Percentiles rank a stretch among this genome's conserved stretches.
Conservation (phyloP, 2,329 filamentous ascomycete species). For the Xylariomycetidae sp. region DNA sequence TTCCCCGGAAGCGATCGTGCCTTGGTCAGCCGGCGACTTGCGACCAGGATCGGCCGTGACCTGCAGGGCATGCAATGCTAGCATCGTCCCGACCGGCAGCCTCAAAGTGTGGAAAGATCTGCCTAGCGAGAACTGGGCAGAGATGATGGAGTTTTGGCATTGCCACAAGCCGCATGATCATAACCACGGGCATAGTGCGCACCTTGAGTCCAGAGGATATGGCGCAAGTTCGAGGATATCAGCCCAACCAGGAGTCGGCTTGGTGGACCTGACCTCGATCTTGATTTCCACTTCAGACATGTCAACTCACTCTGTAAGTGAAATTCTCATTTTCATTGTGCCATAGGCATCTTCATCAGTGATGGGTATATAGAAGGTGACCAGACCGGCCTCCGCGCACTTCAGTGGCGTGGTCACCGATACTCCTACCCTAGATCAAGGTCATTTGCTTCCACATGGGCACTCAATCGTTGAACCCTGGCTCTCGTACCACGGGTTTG, state of each 20-base stretch:
- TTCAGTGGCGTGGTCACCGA: constrained; percentile 56
- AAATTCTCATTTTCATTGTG: constrained; percentile 8
- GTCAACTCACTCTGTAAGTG: constrained; percentile 32
- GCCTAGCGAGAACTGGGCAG: constrained; percentile 95
- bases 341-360: constrained; percentile 5
- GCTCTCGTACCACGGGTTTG: constrained; percentile 29
- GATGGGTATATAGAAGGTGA: constrained; percentile 60
- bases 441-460: constrained; percentile 27
- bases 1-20: constrained; percentile 33
- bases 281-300: constrained; percentile 66
- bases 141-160: constrained; percentile 99
- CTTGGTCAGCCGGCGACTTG: constrained; percentile 53
- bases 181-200: constrained; percentile 34
- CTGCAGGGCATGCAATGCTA: constrained; percentile 34
- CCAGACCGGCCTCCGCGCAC: constrained; percentile 37
- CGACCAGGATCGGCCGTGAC: constrained; percentile 30
- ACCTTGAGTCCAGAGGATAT: constrained; percentile 64
- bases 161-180: constrained; percentile 83
- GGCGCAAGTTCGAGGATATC: constrained; percentile 71
- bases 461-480: constrained; percentile 11
- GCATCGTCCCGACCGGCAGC: constrained; percentile 31
- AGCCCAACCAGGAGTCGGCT: constrained; percentile 60
- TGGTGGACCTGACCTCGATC: constrained; percentile 77
- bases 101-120: constrained; percentile 77
- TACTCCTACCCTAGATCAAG: constrained; percentile 62